phyloP scores from a whole-genome alignment of 371 early-diverging fungal species.

The Saksenaea oblongispora region DNA sequence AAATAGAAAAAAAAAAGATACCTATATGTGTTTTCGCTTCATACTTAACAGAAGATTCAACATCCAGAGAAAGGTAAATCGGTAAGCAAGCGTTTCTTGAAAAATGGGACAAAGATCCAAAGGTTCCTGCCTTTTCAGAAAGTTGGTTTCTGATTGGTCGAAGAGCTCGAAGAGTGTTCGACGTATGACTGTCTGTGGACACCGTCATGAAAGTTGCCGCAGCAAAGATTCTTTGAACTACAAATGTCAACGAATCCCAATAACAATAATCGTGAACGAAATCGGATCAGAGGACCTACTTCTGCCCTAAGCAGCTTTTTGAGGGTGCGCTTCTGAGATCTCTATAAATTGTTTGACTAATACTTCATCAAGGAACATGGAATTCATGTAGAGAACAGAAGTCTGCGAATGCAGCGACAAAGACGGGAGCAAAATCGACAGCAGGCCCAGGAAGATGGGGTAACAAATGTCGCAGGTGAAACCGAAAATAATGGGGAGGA shows the following conservation, averaged over 20 bases:
- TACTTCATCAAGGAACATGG: conserved; percentile 58
- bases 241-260: background rate
- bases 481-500: background rate
- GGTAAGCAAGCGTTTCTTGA: too few relatives aligned
- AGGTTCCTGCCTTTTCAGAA: too few relatives aligned
- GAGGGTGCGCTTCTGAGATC: conserved; percentile 27
- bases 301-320: conserved; percentile 74
- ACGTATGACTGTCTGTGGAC: background rate
- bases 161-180: too few relatives aligned
- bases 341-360: background rate
- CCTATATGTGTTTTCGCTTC: too few relatives aligned
- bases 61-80: too few relatives aligned
- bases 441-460: background rate
- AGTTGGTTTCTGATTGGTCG: too few relatives aligned
- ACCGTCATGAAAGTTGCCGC: background rate
- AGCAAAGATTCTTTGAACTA: background rate
- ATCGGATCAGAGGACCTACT: conserved; percentile 66
- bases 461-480: background rate
- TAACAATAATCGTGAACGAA: conserved; percentile 10
- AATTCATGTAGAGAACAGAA: conserved; percentile 59
- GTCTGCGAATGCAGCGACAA: conserved; percentile 8
- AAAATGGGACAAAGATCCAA: too few relatives aligned
- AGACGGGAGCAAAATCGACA: conserved; percentile 1
- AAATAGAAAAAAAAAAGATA: too few relatives aligned
- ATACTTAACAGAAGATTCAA: too few relatives aligned